A percentile compares a stretch with the other conserved stretches of the same genome.
Evolutionary conservation across 1,139 yeast genomes (phyloP).

Genomic region (Lodderomyces margitis): DNA sequence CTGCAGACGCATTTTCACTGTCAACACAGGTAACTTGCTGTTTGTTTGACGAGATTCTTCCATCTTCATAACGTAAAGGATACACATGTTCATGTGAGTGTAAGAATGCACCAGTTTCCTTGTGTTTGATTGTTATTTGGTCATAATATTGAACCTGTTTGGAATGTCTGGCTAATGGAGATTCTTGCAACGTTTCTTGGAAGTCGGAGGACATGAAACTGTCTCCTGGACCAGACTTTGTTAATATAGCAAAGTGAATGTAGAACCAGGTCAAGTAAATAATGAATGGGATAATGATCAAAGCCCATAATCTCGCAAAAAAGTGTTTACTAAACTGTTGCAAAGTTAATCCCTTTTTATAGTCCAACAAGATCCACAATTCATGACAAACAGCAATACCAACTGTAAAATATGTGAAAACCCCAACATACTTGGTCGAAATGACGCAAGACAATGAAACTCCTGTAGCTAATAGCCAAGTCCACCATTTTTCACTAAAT

Average conservation of each 20-base stretch:
- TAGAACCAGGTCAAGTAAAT: conserved; percentile 92
- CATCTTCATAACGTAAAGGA: conserved; percentile 94
- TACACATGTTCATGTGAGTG: conserved; percentile 77
- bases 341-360: conserved; percentile 64
- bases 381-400: conserved; percentile 86
- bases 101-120: conserved; percentile 68
- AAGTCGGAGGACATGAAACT: conserved; percentile 88
- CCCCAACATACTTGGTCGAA: conserved; percentile 94
- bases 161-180: conserved; percentile 70
- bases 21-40: conserved; percentile 86
- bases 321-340: conserved; percentile 65
- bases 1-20: conserved; percentile 46
- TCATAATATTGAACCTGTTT: conserved; percentile 76
- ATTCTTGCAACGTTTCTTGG: conserved; percentile 87
- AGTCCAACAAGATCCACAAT: conserved; percentile 82
- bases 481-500: conserved; percentile 76
- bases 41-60: conserved; percentile 91
- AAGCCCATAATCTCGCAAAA: conserved; percentile 67
- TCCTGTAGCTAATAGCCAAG: conserved; percentile 84
- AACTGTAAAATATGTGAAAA: conserved; percentile 80
- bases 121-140: conserved; percentile 70
- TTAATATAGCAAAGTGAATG: conserved; percentile 79
- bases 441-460: conserved; percentile 84
- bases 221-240: conserved; percentile 94
- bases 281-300: conserved; percentile 76